Evolutionary conservation across 1,284 basidiomycete species (phyloP).

Genomic region (Polyporus tsugae): DNA sequence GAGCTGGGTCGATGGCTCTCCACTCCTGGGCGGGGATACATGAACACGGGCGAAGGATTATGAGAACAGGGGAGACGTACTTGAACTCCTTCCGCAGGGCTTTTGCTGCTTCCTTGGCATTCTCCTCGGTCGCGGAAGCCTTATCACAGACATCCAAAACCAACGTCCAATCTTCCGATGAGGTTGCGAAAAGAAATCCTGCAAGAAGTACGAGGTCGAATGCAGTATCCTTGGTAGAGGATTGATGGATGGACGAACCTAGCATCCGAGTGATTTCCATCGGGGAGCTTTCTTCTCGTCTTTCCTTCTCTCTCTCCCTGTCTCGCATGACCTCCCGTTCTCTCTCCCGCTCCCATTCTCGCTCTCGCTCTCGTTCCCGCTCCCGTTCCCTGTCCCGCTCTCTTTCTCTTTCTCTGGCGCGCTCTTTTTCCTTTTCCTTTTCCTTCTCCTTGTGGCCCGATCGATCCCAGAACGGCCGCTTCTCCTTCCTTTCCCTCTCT

Average conservation of each 20-base stretch:
- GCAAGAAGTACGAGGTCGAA: neutral
- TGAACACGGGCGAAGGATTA: neutral
- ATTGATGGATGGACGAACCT: constrained; percentile 48
- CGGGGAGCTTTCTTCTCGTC: constrained; percentile 52
- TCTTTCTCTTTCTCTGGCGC: constrained; percentile 38
- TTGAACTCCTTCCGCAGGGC: constrained; percentile 82
- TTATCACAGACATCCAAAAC: constrained; percentile 82
- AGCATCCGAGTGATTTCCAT: constrained; percentile 75
- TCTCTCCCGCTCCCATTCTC: constrained; percentile 34
- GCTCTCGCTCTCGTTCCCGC: constrained; percentile 12
- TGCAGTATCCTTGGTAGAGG: neutral
- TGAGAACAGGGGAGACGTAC: constrained; percentile 46
- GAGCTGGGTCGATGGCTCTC: constrained; percentile 73
- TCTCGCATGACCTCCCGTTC: constrained; percentile 15
- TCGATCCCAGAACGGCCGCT: constrained; percentile 62
- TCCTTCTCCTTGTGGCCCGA: constrained; percentile 42
- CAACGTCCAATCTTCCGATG: constrained; percentile 80
- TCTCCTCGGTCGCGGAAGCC: constrained; percentile 68
- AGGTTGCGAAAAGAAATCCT: constrained; percentile 79
- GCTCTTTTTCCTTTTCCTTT: constrained; percentile 33
- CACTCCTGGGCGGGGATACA: constrained; percentile 56
- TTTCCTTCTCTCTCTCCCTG: constrained; percentile 32
- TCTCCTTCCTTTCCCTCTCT: constrained; percentile 53
- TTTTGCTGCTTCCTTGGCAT: constrained; percentile 78
- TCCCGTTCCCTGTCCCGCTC: constrained; percentile 42